Percentiles rank a stretch among this genome's conserved stretches.
Evolutionary conservation across 805 yeast genomes (phyloP).

Genomic region (Ogataea degrootiae): DNA sequence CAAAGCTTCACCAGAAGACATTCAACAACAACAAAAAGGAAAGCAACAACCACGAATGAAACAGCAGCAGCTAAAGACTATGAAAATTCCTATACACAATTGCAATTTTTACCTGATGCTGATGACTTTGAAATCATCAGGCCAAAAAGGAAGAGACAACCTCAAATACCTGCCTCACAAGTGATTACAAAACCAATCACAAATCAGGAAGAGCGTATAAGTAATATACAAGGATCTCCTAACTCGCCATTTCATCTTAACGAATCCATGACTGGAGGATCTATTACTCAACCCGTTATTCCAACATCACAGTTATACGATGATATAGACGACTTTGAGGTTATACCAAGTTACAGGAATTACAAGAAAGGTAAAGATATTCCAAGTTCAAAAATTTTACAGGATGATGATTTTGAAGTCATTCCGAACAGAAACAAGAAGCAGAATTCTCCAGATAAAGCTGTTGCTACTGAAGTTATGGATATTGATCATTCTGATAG

Average conservation of each 20-base stretch:
- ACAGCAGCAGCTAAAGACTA: not conserved
- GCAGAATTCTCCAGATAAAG: not conserved
- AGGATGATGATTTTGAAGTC: not conserved
- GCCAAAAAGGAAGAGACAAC: not conserved
- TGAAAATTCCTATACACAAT: not conserved
- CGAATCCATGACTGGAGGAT: not conserved
- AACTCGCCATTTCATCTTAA: not conserved
- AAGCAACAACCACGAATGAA: not conserved
- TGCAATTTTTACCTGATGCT: conserved; percentile 2
- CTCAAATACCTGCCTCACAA: not conserved
- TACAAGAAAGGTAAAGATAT: not conserved
- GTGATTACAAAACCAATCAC: not conserved
- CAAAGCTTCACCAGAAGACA: not conserved
- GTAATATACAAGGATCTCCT: not conserved
- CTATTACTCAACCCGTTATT: not conserved
- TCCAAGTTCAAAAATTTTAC: not conserved
- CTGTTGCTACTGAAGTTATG: not conserved
- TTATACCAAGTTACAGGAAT: conserved; percentile 5
- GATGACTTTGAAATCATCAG: conserved; percentile 8
- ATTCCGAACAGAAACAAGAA: not conserved
- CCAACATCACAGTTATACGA: conserved; percentile 1
- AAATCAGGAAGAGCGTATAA: not conserved
- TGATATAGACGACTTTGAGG: conserved; percentile 12
- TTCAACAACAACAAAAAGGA: not conserved
- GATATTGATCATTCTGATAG: not conserved